Evolutionary conservation across 306 rosid species (phyloP), one percentile per base, ranked within the genome.

Genomic region (Delonix regia): DNA sequence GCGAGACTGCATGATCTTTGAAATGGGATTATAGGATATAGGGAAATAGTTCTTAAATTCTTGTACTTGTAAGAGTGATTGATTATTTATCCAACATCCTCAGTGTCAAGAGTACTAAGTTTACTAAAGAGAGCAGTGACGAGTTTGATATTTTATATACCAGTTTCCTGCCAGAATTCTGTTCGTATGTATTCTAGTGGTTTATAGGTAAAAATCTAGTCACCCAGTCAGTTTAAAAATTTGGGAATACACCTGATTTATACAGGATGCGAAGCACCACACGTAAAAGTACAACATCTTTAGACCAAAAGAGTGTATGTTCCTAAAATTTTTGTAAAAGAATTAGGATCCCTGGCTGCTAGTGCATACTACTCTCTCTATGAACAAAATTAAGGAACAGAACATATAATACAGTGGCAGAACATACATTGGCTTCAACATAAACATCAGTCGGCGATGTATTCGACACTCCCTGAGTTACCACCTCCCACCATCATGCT

Each of bases 351-450:
- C 52, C 53, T 44, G 49, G 4, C 48, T 11, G 28, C 70, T 41
- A 57, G 13, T 59, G 71, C 76, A 82, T 25, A 67, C 42, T 5
- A 59, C 76, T 65, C 53, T 65, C 53, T 71, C 38, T 53, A 83
- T 75, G 71, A 66, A 79, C 84, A 84, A 80, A 63, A 28, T 33
- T 19, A 84, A 71, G 60, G 28, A 75, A 36, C 79, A 76, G 38
- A 22, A 63, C 69, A 81, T 83, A 68, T 28, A 22, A 69, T 69
- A 74, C 53, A 78, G 56, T 41, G 61, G 59, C 16, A 30, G 42
- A 76, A 68, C 68, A 62, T 36, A 71, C 68, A 79, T 64, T 18
- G 69, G 56, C 74, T 61, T 59, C 19, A 24, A 27, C 64, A 57
- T 27, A 57, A 22, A 57, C 64, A 24, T 24, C 8, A 57, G 36